A percentile compares a stretch with the other conserved stretches of the same genome.
These are phyloP conservation scores for Nitzschia inconspicua DNA, from an alignment of 108 stramenopile genomes.

Conservation along the genomic window DNA sequence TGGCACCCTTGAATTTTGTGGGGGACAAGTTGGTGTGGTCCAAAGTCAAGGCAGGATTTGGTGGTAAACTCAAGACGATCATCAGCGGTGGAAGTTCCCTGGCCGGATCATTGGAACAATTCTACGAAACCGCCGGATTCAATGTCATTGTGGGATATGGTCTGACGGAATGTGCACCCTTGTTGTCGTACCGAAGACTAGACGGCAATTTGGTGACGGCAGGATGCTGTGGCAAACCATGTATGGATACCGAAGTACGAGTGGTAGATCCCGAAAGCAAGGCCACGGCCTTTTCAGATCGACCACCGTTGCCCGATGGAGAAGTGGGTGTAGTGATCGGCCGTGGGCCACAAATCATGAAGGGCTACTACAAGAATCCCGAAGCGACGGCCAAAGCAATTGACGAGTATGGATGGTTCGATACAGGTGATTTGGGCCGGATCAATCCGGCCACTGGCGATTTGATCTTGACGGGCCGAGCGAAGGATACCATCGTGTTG, in stretches of 20 bases:
- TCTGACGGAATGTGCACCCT: slow-evolving; percentile 86
- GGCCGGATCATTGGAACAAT: slow-evolving; percentile 79
- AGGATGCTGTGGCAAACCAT: slow-evolving; percentile 79
- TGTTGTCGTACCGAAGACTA: slow-evolving; percentile 64
- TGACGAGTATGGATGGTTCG: slow-evolving; percentile 84
- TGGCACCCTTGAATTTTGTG: slow-evolving; percentile 73
- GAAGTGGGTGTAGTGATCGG: slow-evolving; percentile 69
- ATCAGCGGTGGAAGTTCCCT: slow-evolving; percentile 90
- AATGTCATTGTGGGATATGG: slow-evolving; percentile 89
- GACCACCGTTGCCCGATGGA: slow-evolving; percentile 56
- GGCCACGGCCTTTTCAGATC: slow-evolving; percentile 34
- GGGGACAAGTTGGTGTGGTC: slow-evolving; percentile 91
- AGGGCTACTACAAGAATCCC: slow-evolving; percentile 87
- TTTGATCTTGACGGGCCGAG: slow-evolving; percentile 84
- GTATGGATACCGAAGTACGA: slow-evolving; percentile 72
- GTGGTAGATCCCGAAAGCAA: slow-evolving; percentile 70
- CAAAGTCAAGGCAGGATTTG: slow-evolving; percentile 90
- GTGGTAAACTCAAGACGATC: slow-evolving; percentile 77
- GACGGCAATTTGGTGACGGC: slow-evolving; percentile 69
- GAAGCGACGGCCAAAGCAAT: slow-evolving; percentile 76
- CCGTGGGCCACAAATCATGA: slow-evolving; percentile 87
- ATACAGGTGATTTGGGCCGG: slow-evolving; percentile 88
- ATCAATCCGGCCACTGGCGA: slow-evolving; percentile 88
- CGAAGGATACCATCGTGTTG: slow-evolving; percentile 91
- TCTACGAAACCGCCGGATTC: slow-evolving; percentile 87